Base-by-base conservation (phyloP, 2,329 filamentous ascomycete genomes). In the Akanthomyces uredinophilus region DNA sequence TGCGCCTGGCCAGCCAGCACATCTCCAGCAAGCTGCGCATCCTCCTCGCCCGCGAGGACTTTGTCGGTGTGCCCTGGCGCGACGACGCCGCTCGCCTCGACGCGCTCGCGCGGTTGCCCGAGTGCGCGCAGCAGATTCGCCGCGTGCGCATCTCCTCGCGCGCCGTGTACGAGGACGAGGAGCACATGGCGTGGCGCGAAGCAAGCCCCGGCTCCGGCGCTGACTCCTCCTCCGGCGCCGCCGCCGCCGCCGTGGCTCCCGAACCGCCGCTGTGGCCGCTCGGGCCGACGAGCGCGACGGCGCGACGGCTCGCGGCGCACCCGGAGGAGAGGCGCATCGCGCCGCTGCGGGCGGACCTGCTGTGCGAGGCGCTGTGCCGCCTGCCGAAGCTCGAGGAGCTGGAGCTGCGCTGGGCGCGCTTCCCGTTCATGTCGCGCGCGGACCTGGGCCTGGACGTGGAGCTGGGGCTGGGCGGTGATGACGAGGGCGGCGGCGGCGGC, bases 31-130 rank as follows among this genome's bases (percentile, higher is more conserved):
- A 79, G 3, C 78, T 78, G 60, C 77, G 77, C 64, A 74, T 78
- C 27, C 78, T 75, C 62, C 69, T 81, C 62, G 66, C 81, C 29
- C 67, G 71, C n/a, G 66, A 75, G 3, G 65, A 70, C 59, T 81
- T 83, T 68, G 72, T 70, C 27, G 74, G 74, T 20, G 69, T 80
- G 51, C 74, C 75, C 56, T 81, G 78, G 75, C 74, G 76, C 58
- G 72, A 79, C 8, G 80, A 82, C 65, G 73, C 79, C 47, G 70
- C 73, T 50, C 74, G 78, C 18, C 72, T 83, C 22, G 73, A 77
- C 61, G 71, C 70, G 54, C 79, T 83, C 61, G 77, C 80, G 18
- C 68, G 70, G 58, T 73, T 80, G 64, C 72, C 75, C 44, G 75
- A 74, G 6, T 74, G 81, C 37, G 74, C 75, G 56, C 68, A 68